phyloP scores from a whole-genome alignment of 176 grass and related monocot genomes.

The Pontederia paniculata region DNA sequence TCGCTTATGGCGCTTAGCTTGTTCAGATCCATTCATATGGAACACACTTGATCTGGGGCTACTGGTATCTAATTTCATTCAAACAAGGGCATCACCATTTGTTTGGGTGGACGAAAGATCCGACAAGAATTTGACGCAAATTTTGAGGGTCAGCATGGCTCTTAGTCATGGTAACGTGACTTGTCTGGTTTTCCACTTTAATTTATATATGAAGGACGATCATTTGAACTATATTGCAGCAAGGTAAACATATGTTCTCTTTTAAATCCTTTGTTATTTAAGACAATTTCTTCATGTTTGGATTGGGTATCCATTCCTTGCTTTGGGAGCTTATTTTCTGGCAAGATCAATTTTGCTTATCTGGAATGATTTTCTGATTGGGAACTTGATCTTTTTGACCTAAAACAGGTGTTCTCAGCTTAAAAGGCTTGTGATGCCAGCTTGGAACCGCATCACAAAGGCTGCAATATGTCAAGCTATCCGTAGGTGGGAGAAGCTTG shows the following conservation, averaged over 20 bases:
- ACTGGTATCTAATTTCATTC: constrained; percentile 83
- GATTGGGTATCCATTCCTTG: neutral
- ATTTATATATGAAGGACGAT: constrained; percentile 94
- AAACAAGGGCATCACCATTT: constrained; percentile 73
- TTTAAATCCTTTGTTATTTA: neutral
- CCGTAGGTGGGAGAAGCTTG: constrained; percentile 50
- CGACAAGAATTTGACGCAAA: constrained; percentile 60
- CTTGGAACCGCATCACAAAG: constrained; percentile 86
- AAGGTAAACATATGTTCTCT: constrained; percentile 45
- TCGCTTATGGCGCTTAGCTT: constrained; percentile 58
- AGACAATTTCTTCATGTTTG: neutral
- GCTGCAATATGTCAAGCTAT: constrained; percentile 63
- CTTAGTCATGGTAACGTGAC: constrained; percentile 56
- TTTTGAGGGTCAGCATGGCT: constrained; percentile 70
- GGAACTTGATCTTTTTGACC: neutral
- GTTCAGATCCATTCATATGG: constrained; percentile 95
- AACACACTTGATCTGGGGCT: constrained; percentile 70
- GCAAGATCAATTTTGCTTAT: constrained; percentile 1
- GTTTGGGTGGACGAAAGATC: constrained; percentile 87
- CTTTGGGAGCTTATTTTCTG: neutral
- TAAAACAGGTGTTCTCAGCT: constrained; percentile 64
- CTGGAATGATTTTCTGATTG: constrained; percentile 14
- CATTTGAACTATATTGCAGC: constrained; percentile 76
- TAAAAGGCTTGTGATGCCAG: constrained; percentile 82
- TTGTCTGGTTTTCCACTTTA: constrained; percentile 93